Base-by-base conservation (phyloP, 2,329 filamentous ascomycete species). In the Verticillium tricorpus region DNA sequence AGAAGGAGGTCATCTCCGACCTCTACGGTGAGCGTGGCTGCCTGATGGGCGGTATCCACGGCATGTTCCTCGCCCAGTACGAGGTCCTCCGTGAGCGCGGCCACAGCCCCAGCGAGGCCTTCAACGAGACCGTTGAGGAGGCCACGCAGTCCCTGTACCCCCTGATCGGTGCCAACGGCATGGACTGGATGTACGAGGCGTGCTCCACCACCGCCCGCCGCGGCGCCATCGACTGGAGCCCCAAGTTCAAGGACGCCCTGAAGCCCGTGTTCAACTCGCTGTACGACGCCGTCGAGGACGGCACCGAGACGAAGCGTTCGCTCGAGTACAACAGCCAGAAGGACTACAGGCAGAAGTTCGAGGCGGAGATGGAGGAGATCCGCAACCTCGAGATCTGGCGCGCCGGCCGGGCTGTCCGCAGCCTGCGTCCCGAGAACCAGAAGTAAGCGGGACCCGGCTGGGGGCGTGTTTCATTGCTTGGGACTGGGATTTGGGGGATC, bases 131-230 rank as follows among this genome's bases (percentile, higher is more conserved):
- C 70, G 95, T 99, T 70, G 95, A 99, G 87, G 95, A 99, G 87
- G 95, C 95, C 69, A 99, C 95, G 60, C 95, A 99, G 87, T 92
- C 88, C 69, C 85, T 99, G 75, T 99, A 99, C 87, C 95, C 95
- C 68, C 86, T 99, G 76, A 99, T 99, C 75, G 95, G 94, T 76
- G 88, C 87, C 81, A 91, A 98, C 82, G 95, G 95, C 76, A 98
- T 99, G 95, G 95, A 99, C 86, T 99, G 96, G 93, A 99, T 99
- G 95, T 99, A 96, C 85, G 93, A 94, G 78, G 95, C 95, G 70
- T 99, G 95, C 91, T 98, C 94, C 67, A 99, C 95, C 77, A 99
- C 95, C 63, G 95, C 95, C 75, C 92, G 95, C 76, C 93, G 95
- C 77, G 95, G 95, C 81, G 95, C 95, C 82, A 96, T 99, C 77